Evolutionary conservation across 2,329 filamentous ascomycete genomes (phyloP).

Genomic region (Claviceps paspali): DNA sequence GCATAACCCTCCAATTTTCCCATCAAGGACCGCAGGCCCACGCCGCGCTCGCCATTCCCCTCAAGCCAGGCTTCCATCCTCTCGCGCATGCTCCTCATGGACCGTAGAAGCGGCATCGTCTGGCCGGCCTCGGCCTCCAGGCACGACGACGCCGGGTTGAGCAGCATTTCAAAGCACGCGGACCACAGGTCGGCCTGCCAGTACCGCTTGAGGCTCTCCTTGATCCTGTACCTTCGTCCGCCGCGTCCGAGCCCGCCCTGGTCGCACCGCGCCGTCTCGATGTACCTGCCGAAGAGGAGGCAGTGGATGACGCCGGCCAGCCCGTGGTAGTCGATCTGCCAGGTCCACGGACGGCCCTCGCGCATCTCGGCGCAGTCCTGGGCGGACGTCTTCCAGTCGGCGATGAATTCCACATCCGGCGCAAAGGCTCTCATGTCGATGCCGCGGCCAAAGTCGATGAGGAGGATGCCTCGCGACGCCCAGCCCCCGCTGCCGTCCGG

Average conservation of each 20-base stretch:
- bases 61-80: conserved; percentile 76
- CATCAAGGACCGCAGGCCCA: conserved; percentile 56
- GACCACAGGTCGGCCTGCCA: conserved; percentile 92
- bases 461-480: conserved; percentile 60
- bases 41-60: conserved; percentile 65
- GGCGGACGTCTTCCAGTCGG: conserved; percentile 80
- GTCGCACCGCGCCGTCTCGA: conserved; percentile 55
- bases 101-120: conserved; percentile 57
- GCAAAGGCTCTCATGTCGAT: conserved; percentile 85
- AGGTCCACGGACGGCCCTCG: conserved; percentile 88
- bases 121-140: conserved; percentile 47
- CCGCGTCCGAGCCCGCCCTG: conserved; percentile 39
- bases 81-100: conserved; percentile 54
- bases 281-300: conserved; percentile 87
- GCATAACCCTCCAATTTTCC: conserved; percentile 43
- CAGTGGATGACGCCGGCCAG: conserved; percentile 78
- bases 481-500: conserved; percentile 65
- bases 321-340: conserved; percentile 93
- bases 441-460: conserved; percentile 90
- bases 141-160: conserved; percentile 60
- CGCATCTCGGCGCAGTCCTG: conserved; percentile 94
- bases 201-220: conserved; percentile 79
- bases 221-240: conserved; percentile 60
- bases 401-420: conserved; percentile 64
- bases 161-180: conserved; percentile 65